Conservation (phyloP, 768 basidiomycete genomes). For the Lactarius vividus region DNA sequence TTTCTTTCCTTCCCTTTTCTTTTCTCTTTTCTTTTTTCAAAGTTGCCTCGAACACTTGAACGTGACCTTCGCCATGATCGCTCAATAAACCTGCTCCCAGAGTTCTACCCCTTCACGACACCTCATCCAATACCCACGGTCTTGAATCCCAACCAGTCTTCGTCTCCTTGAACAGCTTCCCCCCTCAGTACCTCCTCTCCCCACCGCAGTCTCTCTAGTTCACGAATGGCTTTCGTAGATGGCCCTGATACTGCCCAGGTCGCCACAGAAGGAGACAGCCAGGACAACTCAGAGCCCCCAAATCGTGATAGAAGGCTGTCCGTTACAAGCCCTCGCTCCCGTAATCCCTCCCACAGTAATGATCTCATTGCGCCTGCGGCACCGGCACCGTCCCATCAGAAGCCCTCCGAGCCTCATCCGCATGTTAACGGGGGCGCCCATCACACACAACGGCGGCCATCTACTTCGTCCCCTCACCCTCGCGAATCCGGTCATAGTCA, state of each 20-base stretch:
- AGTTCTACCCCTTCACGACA: slow-evolving; percentile 26
- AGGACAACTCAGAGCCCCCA: slow-evolving; percentile 59
- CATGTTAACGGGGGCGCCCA: slow-evolving; percentile 28
- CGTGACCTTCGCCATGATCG: slow-evolving; percentile 39
- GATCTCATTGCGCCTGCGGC: slow-evolving; percentile 17
- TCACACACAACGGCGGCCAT: slow-evolving; percentile 23
- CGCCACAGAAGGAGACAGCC: slow-evolving; percentile 48
- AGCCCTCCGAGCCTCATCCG: background rate
- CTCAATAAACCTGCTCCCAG: slow-evolving; percentile 35
- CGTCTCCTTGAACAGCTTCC: slow-evolving; percentile 22
- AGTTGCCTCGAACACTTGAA: slow-evolving; percentile 14
- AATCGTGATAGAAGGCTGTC: slow-evolving; percentile 33
- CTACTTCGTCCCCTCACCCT: slow-evolving; percentile 49
- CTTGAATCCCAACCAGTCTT: slow-evolving; percentile 25
- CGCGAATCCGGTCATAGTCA: slow-evolving; percentile 53
- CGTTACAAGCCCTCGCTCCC: slow-evolving; percentile 24
- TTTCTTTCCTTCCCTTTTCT: background rate
- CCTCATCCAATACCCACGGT: slow-evolving; percentile 26
- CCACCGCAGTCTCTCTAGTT: slow-evolving; percentile 17
- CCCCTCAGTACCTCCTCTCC: slow-evolving; percentile 31
- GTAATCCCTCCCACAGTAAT: background rate
- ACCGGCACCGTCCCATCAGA: slow-evolving; percentile 9
- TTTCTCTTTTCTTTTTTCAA: background rate
- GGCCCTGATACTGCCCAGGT: slow-evolving; percentile 50
- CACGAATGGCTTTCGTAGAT: slow-evolving; percentile 42